Evolutionary conservation across 352 stramenopile genomes (phyloP).

Genomic region (Achlya hypogyna): DNA sequence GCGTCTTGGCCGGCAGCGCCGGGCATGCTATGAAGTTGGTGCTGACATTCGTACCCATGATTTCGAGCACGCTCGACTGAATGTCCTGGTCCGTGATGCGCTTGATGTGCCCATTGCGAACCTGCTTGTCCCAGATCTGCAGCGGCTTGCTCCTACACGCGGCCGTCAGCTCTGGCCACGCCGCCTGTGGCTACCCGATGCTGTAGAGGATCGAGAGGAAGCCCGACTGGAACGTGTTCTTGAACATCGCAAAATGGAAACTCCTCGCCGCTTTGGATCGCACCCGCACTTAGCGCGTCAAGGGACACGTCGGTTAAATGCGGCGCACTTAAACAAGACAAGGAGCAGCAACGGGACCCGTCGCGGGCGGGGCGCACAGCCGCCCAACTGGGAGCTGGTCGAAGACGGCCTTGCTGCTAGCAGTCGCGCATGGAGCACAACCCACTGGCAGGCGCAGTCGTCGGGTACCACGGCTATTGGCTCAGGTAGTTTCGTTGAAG

Average conservation of each 20-base stretch:
- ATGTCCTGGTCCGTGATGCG: conserved; percentile 97
- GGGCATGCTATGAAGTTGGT: conserved; percentile 97
- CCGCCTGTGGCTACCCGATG: conserved; percentile 68
- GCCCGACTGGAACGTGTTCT: conserved; percentile 96
- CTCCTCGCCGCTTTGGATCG: conserved; percentile 33
- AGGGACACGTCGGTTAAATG: conserved; percentile 76
- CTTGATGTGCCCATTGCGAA: conserved; percentile 98
- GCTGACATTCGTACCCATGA: conserved; percentile 97
- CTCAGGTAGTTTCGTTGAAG: too few relatives aligned
- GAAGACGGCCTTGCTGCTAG: too few relatives aligned
- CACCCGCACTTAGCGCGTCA: conserved; percentile 71
- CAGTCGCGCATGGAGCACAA: too few relatives aligned
- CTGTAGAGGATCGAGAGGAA: conserved; percentile 98
- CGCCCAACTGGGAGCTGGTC: too few relatives aligned
- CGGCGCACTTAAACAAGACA: background rate
- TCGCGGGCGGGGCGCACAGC: too few relatives aligned
- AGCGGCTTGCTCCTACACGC: conserved; percentile 89
- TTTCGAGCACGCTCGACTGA: conserved; percentile 96
- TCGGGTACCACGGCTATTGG: too few relatives aligned
- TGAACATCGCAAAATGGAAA: conserved; percentile 81
- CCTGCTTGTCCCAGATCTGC: conserved; percentile 97
- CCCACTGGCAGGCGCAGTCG: too few relatives aligned
- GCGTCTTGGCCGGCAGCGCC: conserved; percentile 88
- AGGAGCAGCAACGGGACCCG: too few relatives aligned
- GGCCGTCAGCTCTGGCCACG: background rate